Conservation (phyloP, 495 filamentous ascomycete species). For the Penicillium chermesinum region DNA sequence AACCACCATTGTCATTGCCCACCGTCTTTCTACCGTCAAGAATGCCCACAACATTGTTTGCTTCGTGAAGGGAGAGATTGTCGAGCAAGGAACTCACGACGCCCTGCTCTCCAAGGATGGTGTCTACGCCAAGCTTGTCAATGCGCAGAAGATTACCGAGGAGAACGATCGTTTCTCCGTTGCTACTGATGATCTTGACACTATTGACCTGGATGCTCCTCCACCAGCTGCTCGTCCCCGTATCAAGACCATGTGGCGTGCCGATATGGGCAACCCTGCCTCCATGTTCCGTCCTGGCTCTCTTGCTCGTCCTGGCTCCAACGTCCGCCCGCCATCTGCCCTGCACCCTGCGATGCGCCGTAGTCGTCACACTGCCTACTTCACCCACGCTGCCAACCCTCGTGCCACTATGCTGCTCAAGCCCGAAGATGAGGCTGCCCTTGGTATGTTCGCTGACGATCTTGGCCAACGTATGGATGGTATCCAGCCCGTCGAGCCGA, state of each 20-base stretch:
- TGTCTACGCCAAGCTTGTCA: constrained; percentile 72
- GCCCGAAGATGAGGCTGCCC: constrained; percentile 14
- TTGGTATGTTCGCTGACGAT: constrained; percentile 15
- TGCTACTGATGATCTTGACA: constrained; percentile 29
- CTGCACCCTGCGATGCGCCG: constrained; percentile 2
- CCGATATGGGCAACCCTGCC: constrained; percentile 6
- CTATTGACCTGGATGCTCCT: constrained; percentile 6
- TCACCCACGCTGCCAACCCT: background rate
- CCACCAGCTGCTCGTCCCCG: background rate
- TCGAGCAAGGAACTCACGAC: constrained; percentile 86
- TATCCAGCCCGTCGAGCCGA: constrained; percentile 1
- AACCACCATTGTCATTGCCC: constrained; percentile 94
- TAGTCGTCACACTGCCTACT: background rate
- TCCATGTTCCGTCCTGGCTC: constrained; percentile 2
- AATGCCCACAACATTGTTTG: constrained; percentile 94
- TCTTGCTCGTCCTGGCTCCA: background rate
- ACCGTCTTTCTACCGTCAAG: constrained; percentile 90
- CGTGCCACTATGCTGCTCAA: constrained; percentile 3
- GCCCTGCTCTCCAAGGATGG: constrained; percentile 54
- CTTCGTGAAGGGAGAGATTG: constrained; percentile 74
- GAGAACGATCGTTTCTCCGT: constrained; percentile 51
- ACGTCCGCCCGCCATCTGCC: background rate
- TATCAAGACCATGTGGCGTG: constrained; percentile 22
- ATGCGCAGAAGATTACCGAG: constrained; percentile 71
- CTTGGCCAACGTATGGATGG: constrained; percentile 1